A percentile compares a stretch with the other conserved stretches of the same genome.
phyloP scores from a whole-genome alignment of 768 basidiomycete species.

The Nidularia sp. region DNA sequence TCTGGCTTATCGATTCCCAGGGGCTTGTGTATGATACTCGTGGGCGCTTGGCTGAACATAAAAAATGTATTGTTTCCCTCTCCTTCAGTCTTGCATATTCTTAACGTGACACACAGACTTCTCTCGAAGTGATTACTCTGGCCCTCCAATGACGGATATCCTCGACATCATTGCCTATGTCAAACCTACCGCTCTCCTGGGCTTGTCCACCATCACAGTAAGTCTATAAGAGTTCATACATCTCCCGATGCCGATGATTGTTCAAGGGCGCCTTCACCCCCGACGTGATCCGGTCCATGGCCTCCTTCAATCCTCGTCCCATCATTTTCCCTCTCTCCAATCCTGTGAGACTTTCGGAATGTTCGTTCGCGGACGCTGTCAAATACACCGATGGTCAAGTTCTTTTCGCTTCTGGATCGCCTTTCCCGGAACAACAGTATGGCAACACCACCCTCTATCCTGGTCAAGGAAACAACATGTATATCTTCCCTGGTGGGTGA shows the following conservation, averaged over 20 bases:
- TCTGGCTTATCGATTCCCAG: slow-evolving; percentile 85
- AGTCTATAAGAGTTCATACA: slow-evolving; percentile 5
- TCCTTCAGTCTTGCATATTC: slow-evolving; percentile 1
- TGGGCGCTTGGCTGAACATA: slow-evolving; percentile 75
- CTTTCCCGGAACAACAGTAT: slow-evolving; percentile 66
- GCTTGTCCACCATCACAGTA: slow-evolving; percentile 81
- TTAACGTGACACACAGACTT: slow-evolving; percentile 50
- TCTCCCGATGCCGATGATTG: slow-evolving; percentile 1
- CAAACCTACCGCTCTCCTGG: slow-evolving; percentile 84
- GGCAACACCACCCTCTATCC: slow-evolving; percentile 59
- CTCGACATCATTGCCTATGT: slow-evolving; percentile 77
- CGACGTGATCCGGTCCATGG: slow-evolving; percentile 72
- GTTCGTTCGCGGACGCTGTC: slow-evolving; percentile 75
- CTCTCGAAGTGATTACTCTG: slow-evolving; percentile 74
- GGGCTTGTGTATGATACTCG: slow-evolving; percentile 79
- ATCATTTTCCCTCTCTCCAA: slow-evolving; percentile 94
- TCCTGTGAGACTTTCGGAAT: slow-evolving; percentile 79
- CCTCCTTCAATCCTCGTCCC: slow-evolving; percentile 72
- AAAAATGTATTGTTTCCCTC: slow-evolving; percentile 50
- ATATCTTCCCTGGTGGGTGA: slow-evolving; percentile 63
- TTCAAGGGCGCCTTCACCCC: slow-evolving; percentile 68
- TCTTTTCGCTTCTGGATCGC: slow-evolving; percentile 86
- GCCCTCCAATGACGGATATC: slow-evolving; percentile 70
- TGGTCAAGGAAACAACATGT: slow-evolving; percentile 96
- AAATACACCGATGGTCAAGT: slow-evolving; percentile 67